A percentile compares a stretch with the other conserved stretches of the same genome.
Conservation (phyloP, 2,329 filamentous ascomycete genomes). For the Colletotrichum somersetense region DNA sequence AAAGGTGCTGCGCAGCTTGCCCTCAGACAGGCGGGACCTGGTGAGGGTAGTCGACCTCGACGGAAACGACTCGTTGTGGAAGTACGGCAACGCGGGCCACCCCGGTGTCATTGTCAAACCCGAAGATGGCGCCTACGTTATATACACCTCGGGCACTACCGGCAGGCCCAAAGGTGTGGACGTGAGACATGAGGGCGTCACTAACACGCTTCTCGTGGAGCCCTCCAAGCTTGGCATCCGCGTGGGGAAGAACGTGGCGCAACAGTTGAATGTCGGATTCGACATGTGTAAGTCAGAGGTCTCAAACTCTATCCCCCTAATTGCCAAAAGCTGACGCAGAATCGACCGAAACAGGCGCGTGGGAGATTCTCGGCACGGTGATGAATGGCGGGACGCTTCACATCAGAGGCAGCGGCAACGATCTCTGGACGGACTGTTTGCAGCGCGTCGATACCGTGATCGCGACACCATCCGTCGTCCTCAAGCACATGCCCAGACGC, state of each 20-base stretch:
- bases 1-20: conserved; percentile 37
- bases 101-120: conserved; percentile 49
- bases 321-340: conserved; percentile 19
- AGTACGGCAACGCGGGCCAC: conserved; percentile 36
- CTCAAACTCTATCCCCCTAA: not conserved
- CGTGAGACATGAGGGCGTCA: conserved; percentile 59
- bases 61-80: conserved; percentile 37
- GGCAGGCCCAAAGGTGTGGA: conserved; percentile 71
- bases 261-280: conserved; percentile 69
- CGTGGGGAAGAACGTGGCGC: conserved; percentile 64
- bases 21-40: conserved; percentile 14
- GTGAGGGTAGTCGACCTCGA: conserved; percentile 40
- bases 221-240: conserved; percentile 59
- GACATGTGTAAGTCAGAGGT: conserved; percentile 66
- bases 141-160: conserved; percentile 71
- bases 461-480: conserved; percentile 42
- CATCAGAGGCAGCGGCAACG: conserved; percentile 43
- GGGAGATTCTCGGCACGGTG: conserved; percentile 66
- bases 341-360: conserved; percentile 59
- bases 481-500: conserved; percentile 41
- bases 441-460: conserved; percentile 43
- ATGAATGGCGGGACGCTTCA: conserved; percentile 43
- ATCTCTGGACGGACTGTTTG: conserved; percentile 41
- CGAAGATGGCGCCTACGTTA: conserved; percentile 59
- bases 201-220: conserved; percentile 29